Conservation (phyloP, 1,284 basidiomycete species). For the Megacollybia platyphylla region DNA sequence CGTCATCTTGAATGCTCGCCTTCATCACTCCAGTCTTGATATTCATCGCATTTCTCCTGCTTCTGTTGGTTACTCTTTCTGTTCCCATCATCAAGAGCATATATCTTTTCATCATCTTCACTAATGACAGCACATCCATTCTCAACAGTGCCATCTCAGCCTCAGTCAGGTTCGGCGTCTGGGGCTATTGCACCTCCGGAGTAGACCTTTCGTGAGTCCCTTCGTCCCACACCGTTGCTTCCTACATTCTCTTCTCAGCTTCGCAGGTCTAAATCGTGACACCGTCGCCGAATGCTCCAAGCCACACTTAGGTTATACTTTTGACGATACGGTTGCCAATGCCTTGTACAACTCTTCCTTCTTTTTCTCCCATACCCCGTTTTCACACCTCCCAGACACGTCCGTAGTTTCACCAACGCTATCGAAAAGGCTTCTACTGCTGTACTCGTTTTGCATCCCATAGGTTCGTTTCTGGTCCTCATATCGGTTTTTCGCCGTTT, state of each 20-base stretch:
- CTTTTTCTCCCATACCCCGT: constrained; percentile 3
- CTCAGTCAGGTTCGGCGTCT: constrained; percentile 38
- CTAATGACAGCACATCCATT: constrained; percentile 18
- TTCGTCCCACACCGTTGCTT: constrained; percentile 8
- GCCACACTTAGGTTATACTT: constrained; percentile 34
- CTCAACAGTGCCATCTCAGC: constrained; percentile 23
- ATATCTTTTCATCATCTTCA: constrained; percentile 35
- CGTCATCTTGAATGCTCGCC: constrained; percentile 19
- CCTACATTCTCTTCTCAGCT: constrained; percentile 16
- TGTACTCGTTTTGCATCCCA: constrained; percentile 25
- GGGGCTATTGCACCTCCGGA: constrained; percentile 44
- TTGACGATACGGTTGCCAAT: constrained; percentile 31
- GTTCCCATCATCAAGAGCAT: constrained; percentile 45
- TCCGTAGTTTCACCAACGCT: constrained; percentile 21
- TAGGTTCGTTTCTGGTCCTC: constrained; percentile 22
- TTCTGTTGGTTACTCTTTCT: constrained; percentile 44
- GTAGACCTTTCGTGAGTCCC: constrained; percentile 29
- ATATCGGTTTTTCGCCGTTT: not conserved
- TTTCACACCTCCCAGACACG: constrained; percentile 12
- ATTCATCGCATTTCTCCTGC: constrained; percentile 37
- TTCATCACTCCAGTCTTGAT: constrained; percentile 27
- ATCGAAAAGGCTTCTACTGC: constrained; percentile 24
- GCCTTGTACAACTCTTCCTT: constrained; percentile 23
- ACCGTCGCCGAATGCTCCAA: constrained; percentile 29
- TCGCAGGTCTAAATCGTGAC: constrained; percentile 23